phyloP scores from a whole-genome alignment of 108 stramenopile species.

The Skeletonema potamos region DNA sequence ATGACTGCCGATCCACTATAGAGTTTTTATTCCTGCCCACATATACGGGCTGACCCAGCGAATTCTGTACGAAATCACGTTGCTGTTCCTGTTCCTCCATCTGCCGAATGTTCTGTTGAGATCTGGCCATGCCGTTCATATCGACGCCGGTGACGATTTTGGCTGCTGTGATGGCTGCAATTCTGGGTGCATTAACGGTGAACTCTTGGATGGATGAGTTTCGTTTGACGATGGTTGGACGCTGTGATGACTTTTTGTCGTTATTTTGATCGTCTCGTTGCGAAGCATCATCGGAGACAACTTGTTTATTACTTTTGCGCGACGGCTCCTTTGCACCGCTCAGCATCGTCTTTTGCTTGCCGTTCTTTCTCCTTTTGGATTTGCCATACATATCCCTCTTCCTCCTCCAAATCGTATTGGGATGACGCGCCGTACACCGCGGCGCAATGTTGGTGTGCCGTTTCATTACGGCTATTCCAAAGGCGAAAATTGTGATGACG shows the following conservation, averaged over 20 bases:
- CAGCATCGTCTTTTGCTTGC: neutral
- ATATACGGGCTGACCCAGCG: slow-evolving; percentile 22
- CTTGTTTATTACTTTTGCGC: no score
- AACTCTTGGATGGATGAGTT: neutral
- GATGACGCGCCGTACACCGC: slow-evolving; percentile 66
- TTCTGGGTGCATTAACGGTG: neutral
- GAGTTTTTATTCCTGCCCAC: neutral
- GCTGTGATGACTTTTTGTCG: neutral
- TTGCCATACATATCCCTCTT: slow-evolving; percentile 15
- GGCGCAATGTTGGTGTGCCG: slow-evolving; percentile 61
- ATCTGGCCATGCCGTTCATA: slow-evolving; percentile 1
- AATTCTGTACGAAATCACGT: slow-evolving; percentile 7
- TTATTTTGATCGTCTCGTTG: slow-evolving; percentile 1
- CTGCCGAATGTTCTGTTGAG: neutral
- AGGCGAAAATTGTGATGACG: slow-evolving; percentile 41
- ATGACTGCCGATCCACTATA: neutral
- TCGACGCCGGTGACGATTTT: slow-evolving; percentile 34
- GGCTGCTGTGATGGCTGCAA: slow-evolving; percentile 24
- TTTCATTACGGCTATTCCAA: slow-evolving; percentile 52
- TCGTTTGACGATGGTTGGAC: neutral
- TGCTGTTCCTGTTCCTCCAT: slow-evolving; percentile 10
- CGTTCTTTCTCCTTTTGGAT: neutral
- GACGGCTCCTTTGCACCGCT: neutral
- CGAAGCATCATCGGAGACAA: neutral
- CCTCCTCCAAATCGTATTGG: slow-evolving; percentile 56